These are phyloP conservation scores for Epichloe sp. DNA, from an alignment of 2,329 filamentous ascomycete species.

Conservation along the genomic window DNA sequence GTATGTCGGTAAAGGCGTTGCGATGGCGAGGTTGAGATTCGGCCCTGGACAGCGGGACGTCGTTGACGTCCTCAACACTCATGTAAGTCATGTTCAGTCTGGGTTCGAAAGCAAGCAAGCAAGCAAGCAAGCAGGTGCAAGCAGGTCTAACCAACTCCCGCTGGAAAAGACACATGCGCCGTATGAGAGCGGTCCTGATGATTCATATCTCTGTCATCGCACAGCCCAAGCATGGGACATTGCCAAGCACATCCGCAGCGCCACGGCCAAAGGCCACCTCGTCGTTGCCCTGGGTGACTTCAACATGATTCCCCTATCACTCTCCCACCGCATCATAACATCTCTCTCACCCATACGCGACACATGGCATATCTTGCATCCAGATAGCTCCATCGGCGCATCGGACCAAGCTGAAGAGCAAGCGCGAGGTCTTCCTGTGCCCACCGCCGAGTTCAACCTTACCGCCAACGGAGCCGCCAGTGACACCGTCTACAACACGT, in stretches of 20 bases:
- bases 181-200: slow-evolving; percentile 66
- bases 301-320: slow-evolving; percentile 84
- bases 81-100: slow-evolving; percentile 35
- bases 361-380: slow-evolving; percentile 73
- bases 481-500: slow-evolving; percentile 78
- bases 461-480: slow-evolving; percentile 75
- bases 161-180: slow-evolving; percentile 55
- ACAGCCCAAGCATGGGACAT: slow-evolving; percentile 93
- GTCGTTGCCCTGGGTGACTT: slow-evolving; percentile 86
- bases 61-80: slow-evolving; percentile 85
- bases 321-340: slow-evolving; percentile 69
- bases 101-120: neutral
- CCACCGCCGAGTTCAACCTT: slow-evolving; percentile 67
- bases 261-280: slow-evolving; percentile 66
- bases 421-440: slow-evolving; percentile 51
- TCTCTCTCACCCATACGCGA: slow-evolving; percentile 67
- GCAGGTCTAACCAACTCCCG: neutral
- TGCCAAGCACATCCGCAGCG: slow-evolving; percentile 72
- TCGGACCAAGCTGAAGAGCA: slow-evolving; percentile 55
- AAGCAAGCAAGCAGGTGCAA: too few relatives aligned
- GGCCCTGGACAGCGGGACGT: slow-evolving; percentile 52
- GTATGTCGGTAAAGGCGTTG: slow-evolving; percentile 92
- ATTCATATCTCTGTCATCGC: slow-evolving; percentile 82
- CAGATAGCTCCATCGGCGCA: slow-evolving; percentile 68
- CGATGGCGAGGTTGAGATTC: slow-evolving; percentile 65